Evolutionary conservation across 768 basidiomycete genomes (phyloP), one percentile per base, ranked within the genome.

Genomic region (Rhodotorula toruloides): DNA sequence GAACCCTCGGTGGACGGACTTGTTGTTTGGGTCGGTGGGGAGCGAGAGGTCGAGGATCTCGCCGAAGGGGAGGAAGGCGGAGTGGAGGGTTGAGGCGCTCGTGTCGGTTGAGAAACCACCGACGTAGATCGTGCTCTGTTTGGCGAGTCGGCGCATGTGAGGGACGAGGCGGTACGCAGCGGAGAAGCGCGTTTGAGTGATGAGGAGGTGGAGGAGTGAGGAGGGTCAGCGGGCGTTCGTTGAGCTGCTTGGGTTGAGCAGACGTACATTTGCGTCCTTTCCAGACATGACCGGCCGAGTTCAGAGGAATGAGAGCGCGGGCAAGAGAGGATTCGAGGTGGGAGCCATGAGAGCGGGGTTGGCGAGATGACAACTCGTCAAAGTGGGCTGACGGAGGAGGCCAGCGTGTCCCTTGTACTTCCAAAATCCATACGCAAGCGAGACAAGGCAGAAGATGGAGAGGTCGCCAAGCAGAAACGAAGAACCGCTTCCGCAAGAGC

Each of bases 1-100:
- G 79, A 92, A 97, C 16, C 93, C 94, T 50, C 91, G 86, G 65
- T 78, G 79, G 71, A 75, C 74, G 27, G 58, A 52, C 7, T 48
- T 31, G 42, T 27, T 16, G 17, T 34, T 22, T 8, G 52, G 68
- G 32, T 91, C 88, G 22, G 85, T 81, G 39, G 93, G 93, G 48
- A 97, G 79, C 73, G 91, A 89, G 29, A 98, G 86, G 76, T 96
- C 91, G 63, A 96, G 84, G 63, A 98, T 85, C 76, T 96, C 93
- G 48, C 93, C 93, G 77, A 98, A 97, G 10, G 88, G 85, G 29
- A 87, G 84, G 78, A 97, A 97, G 29, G 81, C 81, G 69, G 92
- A 84, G 75, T 91, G 83, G 37, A 97, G 81, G 55, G 82, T 78
- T 17, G 80, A 77, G 77, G 94, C 90, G 76, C 92, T 87, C 49